phyloP scores from a whole-genome alignment of 2,329 filamentous ascomycete genomes.

The Raffaelea albimanens region DNA sequence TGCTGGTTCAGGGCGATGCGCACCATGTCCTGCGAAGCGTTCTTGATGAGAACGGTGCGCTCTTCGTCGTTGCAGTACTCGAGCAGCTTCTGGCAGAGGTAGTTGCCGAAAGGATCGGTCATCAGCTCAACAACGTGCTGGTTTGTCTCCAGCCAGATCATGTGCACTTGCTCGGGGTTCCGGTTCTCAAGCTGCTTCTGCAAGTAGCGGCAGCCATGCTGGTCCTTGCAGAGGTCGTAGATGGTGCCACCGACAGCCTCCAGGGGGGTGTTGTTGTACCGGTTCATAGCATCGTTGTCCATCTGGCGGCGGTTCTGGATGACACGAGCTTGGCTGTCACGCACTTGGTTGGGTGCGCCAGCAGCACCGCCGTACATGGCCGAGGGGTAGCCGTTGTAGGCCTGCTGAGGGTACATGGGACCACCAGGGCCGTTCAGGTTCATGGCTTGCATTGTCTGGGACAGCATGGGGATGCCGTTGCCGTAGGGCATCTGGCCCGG shows the following conservation, averaged over 20 bases:
- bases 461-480: conserved; percentile 47
- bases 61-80: conserved; percentile 94
- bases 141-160: conserved; percentile 92
- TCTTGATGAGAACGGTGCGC: conserved; percentile 84
- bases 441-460: conserved; percentile 61
- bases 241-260: conserved; percentile 76
- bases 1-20: conserved; percentile 95
- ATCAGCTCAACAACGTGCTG: conserved; percentile 93
- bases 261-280: conserved; percentile 74
- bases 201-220: conserved; percentile 92
- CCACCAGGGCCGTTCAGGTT: conserved; percentile 33
- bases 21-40: conserved; percentile 78
- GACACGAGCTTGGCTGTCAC: conserved; percentile 67
- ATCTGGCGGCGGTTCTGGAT: conserved; percentile 67
- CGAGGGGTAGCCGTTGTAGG: conserved; percentile 47
- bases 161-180: conserved; percentile 70
- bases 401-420: conserved; percentile 45
- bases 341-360: conserved; percentile 28
- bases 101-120: conserved; percentile 99
- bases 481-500: conserved; percentile 24
- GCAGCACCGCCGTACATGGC: conserved; percentile 35
- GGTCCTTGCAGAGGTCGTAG: conserved; percentile 89
- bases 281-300: conserved; percentile 55
- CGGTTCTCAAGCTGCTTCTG: conserved; percentile 96
- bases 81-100: conserved; percentile 94